Base-by-base conservation (phyloP, 495 filamentous ascomycete species). In the Aspergillus bridgeri region DNA sequence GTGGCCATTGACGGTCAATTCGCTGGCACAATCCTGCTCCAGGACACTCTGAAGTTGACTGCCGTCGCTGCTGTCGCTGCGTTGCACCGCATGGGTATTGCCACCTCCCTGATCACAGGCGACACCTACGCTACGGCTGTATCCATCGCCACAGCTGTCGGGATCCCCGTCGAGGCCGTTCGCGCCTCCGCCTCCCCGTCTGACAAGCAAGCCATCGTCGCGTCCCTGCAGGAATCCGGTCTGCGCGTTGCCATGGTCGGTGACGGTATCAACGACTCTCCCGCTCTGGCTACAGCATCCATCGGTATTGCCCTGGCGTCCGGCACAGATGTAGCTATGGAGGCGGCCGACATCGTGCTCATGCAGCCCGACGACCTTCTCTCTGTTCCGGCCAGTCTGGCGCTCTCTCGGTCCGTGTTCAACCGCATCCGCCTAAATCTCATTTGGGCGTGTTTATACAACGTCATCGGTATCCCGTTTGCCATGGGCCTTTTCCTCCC, bases 251-350 rank as follows among this genome's bases (percentile, higher is more conserved):
- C 91, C 62, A 98, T 99, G 94, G 94, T 98, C 21, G 94, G 94
- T 52, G 94, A 99, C 68, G 94, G 94, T 42, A 97, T 99, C 81
- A 99, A 99, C 70, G 94, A 99, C 78, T 97, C 93, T 0, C 94
- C 94, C 1, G 94, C 94, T 2, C 82, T 99, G 2, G 94, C 93
- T 17, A 96, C 91, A 2, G 92, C 94, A 25, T 83, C 92, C 58
- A 86, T 98, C 45, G 94, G 94, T 57, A 96, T 99, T 64, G 91
- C 92, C 18, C 88, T 99, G 68, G 82, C 89, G 18, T 90, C 86
- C 0, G 94, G 94, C 54, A 98, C 94, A 0, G 94, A 99, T 72
- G 93, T 99, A 2, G 94, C 94, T 42, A 93, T 99, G 86, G 94
- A 99, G 75, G 94, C 94, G 4, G 95, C 94, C 2, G 90, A 96